These are phyloP conservation scores for Neoscytalidium dimidiatum DNA, from an alignment of 2,329 filamentous ascomycete genomes.

Conservation along the genomic window DNA sequence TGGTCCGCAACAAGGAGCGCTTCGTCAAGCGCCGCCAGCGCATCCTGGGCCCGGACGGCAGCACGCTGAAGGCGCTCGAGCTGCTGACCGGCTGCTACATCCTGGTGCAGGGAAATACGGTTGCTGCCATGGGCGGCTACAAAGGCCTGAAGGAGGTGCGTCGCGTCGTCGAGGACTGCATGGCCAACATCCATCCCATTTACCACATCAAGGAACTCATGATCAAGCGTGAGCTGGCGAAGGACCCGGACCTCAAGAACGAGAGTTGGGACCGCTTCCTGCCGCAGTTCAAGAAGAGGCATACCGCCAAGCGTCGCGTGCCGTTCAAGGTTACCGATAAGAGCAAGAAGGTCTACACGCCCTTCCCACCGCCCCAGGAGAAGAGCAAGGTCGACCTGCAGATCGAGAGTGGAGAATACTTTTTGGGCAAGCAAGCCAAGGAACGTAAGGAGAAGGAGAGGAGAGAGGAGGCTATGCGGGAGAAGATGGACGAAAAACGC, in stretches of 20 bases:
- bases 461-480: slow-evolving; percentile 78
- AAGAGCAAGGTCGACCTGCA: slow-evolving; percentile 99
- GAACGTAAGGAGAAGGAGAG: slow-evolving; percentile 79
- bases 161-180: slow-evolving; percentile 88
- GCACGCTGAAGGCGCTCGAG: slow-evolving; percentile 91
- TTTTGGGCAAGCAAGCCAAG: slow-evolving; percentile 89
- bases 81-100: slow-evolving; percentile 90
- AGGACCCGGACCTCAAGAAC: slow-evolving; percentile 80
- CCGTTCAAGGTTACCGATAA: slow-evolving; percentile 91
- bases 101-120: slow-evolving; percentile 94
- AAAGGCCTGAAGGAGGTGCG: slow-evolving; percentile 93
- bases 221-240: slow-evolving; percentile 90
- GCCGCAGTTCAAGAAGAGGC: slow-evolving; percentile 95
- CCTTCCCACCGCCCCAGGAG: slow-evolving; percentile 94
- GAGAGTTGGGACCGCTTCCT: slow-evolving; percentile 97
- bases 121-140: slow-evolving; percentile 86
- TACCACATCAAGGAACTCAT: slow-evolving; percentile 95
- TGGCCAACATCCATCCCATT: slow-evolving; percentile 88
- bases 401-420: slow-evolving; percentile 98
- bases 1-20: slow-evolving; percentile 90
- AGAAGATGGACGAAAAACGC: slow-evolving; percentile 85
- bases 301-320: slow-evolving; percentile 77
- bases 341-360: slow-evolving; percentile 90
- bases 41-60: slow-evolving; percentile 87
- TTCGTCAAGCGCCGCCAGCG: slow-evolving; percentile 94